Evolutionary conservation across 768 basidiomycete species (phyloP).

Genomic region (Lentinus brumalis): DNA sequence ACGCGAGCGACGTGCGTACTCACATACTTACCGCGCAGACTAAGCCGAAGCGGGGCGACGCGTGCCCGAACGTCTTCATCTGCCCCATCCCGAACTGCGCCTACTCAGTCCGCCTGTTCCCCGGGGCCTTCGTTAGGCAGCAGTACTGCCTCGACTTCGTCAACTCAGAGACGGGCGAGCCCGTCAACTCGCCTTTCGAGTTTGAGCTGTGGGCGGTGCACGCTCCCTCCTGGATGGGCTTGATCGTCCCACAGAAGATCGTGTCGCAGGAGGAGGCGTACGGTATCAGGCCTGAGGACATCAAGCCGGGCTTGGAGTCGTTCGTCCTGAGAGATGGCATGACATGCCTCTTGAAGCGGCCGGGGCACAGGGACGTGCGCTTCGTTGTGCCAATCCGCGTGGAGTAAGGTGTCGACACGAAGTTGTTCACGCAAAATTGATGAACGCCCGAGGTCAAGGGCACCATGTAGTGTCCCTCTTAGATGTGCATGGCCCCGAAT

Average conservation of each 20-base stretch:
- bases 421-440: too few species aligned
- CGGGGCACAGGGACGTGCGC: neutral
- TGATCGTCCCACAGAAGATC: neutral
- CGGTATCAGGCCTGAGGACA: neutral
- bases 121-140: neutral
- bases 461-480: too few species aligned
- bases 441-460: too few species aligned
- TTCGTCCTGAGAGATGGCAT: neutral
- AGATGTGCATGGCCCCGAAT: too few species aligned
- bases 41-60: too few species aligned
- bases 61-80: neutral
- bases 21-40: too few species aligned
- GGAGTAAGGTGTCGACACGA: too few species aligned
- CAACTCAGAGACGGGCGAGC: neutral
- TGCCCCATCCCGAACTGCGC: neutral
- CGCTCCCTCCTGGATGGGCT: neutral
- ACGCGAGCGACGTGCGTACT: too few species aligned
- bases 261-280: neutral
- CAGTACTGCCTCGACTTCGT: constrained; percentile 5
- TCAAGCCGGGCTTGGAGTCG: neutral
- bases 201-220: neutral
- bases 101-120: constrained; percentile 1
- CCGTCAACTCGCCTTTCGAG: neutral
- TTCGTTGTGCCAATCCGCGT: neutral
- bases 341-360: neutral